Percentiles rank a stretch among this genome's conserved stretches.
phyloP scores from a whole-genome alignment of 345 rosid genomes.

The Rubroshorea leprosula region DNA sequence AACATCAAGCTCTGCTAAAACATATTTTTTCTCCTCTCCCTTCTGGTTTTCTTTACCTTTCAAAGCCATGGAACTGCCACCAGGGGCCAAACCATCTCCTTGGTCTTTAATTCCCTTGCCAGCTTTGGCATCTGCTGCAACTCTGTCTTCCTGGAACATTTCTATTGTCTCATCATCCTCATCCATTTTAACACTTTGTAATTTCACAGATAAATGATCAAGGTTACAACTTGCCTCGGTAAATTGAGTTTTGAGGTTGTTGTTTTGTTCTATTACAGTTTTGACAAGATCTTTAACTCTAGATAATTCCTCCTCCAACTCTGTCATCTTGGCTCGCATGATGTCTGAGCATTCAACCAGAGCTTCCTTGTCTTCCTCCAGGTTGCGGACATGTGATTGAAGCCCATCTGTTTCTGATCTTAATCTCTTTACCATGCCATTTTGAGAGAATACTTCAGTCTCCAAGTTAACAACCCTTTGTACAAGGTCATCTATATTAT shows the following conservation, averaged over 20 bases:
- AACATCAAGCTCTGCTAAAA: too few species aligned
- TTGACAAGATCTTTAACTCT: constrained; percentile 45
- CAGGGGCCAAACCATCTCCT: background rate
- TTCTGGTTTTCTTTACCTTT: background rate
- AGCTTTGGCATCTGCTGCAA: constrained; percentile 10
- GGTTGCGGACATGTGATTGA: constrained; percentile 38
- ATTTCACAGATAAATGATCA: constrained; percentile 45
- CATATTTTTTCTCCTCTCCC: too few species aligned
- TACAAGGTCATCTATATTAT: constrained; percentile 73
- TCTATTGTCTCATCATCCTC: constrained; percentile 37
- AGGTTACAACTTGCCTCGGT: constrained; percentile 40
- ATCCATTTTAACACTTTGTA: constrained; percentile 48
- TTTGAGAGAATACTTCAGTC: constrained; percentile 51
- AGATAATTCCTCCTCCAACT: constrained; percentile 53
- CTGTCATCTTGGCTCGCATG: constrained; percentile 37
- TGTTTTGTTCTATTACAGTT: constrained; percentile 40
- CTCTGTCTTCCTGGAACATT: constrained; percentile 20
- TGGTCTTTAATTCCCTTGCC: constrained; percentile 22
- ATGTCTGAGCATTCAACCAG: constrained; percentile 34
- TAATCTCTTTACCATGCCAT: constrained; percentile 48
- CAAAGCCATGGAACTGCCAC: background rate
- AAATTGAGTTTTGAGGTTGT: constrained; percentile 40
- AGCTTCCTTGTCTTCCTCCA: constrained; percentile 58
- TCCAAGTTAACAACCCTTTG: constrained; percentile 60
- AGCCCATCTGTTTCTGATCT: constrained; percentile 55